Base-by-base conservation (phyloP, 441 rosid genomes). In the Adansonia gregorii region DNA sequence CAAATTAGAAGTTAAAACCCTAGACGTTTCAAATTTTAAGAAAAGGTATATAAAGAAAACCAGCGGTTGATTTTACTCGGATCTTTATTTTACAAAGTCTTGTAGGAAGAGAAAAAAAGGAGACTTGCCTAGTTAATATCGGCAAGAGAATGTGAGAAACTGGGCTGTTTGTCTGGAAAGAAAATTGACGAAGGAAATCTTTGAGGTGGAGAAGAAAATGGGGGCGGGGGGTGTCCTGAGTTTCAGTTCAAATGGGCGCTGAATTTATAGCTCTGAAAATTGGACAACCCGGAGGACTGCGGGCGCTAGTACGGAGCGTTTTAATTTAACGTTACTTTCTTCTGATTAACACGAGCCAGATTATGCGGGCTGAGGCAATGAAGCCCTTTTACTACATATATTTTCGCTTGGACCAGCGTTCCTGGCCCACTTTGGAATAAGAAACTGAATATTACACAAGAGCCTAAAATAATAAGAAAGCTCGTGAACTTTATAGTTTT, bases 141-240 rank as follows among this genome's bases (percentile, higher is more conserved):
- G 6, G 49, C 17, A 35, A 55, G 75, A 39, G 45, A 71, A 4
- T 41, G 4, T 2, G 31, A 71, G 27, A 52, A 71, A 72, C 27
- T 17, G 56, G 35, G 10, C 75, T 35, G 75, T 72, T 72, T 72
- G 64, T 31, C 35, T 17, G 27, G 64, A 54, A 72, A 5, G 46
- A 35, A 39, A 72, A 55, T 39, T 39, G 64, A 64, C 51, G 49
- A 35, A 54, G 3, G 52, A 67, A 67, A 43, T 17, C 6, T 43
- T 65, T 9, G 22, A 39, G 14, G 15, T 15, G 22, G 52, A 66
- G 27, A 67, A 19, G 52, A 55, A 72, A 72, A 72, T 41, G 31
- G 12, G 64, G 75, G 65, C 35, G 17, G 19, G 10, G 63, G 8
- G 19, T 17, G 39, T 39, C 39, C 46, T 0, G 41, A 35, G 41